Conservation (phyloP, 2,329 filamentous ascomycete species). For the Colletotrichum lindemuthianum region DNA sequence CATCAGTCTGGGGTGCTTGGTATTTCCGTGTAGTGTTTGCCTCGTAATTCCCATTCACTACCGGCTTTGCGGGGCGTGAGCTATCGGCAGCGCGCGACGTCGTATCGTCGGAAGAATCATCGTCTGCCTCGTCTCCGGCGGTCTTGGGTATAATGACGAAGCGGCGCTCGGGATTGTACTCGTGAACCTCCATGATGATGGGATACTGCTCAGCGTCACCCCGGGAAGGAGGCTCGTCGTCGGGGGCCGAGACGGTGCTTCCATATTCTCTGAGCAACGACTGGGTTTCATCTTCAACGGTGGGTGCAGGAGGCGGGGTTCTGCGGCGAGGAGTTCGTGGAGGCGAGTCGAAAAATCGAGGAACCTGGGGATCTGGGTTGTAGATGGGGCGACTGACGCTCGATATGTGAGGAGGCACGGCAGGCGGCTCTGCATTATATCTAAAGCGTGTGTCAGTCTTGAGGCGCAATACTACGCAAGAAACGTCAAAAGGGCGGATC, state of each 20-base stretch:
- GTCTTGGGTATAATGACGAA: slow-evolving; percentile 67
- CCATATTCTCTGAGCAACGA: slow-evolving; percentile 71
- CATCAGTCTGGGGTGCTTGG: slow-evolving; percentile 41
- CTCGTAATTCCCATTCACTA: slow-evolving; percentile 45
- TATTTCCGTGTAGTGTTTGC: slow-evolving; percentile 57
- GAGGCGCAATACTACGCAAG: neutral
- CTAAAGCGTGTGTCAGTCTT: slow-evolving; percentile 19
- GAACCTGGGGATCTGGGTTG: slow-evolving; percentile 17
- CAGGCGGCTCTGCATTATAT: slow-evolving; percentile 24
- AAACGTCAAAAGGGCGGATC: slow-evolving; percentile 24
- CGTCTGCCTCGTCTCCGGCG: slow-evolving; percentile 22
- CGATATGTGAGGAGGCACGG: slow-evolving; percentile 29
- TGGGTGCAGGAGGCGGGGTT: slow-evolving; percentile 68
- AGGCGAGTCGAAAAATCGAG: slow-evolving; percentile 36
- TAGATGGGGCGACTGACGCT: slow-evolving; percentile 16
- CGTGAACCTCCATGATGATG: slow-evolving; percentile 71
- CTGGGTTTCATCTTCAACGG: slow-evolving; percentile 74
- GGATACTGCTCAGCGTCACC: slow-evolving; percentile 76
- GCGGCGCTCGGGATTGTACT: slow-evolving; percentile 70
- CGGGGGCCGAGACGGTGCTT: slow-evolving; percentile 42
- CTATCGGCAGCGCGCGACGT: slow-evolving; percentile 36
- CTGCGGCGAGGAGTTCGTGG: slow-evolving; percentile 36
- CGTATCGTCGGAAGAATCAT: slow-evolving; percentile 39
- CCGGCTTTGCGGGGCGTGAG: slow-evolving; percentile 29
- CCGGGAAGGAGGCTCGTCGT: slow-evolving; percentile 68